Conservation (phyloP, 129 eudicot genomes). For the Pseudognaphalium luteoalbum region DNA sequence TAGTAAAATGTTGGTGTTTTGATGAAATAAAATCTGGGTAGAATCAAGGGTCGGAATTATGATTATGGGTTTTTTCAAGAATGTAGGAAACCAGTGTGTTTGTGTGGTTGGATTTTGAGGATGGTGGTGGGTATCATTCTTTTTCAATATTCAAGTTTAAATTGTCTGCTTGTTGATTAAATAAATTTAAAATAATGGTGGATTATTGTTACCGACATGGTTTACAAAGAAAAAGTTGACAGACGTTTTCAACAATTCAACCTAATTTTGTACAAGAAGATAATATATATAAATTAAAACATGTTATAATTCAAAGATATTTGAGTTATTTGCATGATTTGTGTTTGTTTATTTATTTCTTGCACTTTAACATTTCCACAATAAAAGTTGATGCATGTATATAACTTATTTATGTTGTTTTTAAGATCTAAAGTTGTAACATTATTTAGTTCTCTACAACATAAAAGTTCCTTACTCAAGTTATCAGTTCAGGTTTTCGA, state of each 20-base stretch:
- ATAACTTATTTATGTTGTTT: too few species aligned
- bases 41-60: background rate
- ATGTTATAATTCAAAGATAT: too few species aligned
- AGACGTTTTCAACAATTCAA: background rate
- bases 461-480: too few species aligned
- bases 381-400: too few species aligned
- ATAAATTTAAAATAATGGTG: background rate
- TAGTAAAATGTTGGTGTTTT: slow-evolving; percentile 13
- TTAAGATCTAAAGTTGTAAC: too few species aligned
- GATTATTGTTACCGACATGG: background rate
- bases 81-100: slow-evolving; percentile 26
- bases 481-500: too few species aligned
- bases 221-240: background rate
- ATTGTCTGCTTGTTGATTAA: background rate
- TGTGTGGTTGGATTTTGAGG: slow-evolving; percentile 28
- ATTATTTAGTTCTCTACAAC: too few species aligned
- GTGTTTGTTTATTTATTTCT: too few species aligned
- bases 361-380: too few species aligned
- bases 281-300: too few species aligned
- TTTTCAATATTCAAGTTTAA: background rate
- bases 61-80: slow-evolving; percentile 20
- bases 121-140: background rate
- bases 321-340: too few species aligned
- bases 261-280: background rate
- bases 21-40: slow-evolving; percentile 16